Percentiles rank a stretch among this genome's conserved stretches.
Conservation (phyloP, 192 early-diverging fungal species). For the Funneliformis mosseae region DNA sequence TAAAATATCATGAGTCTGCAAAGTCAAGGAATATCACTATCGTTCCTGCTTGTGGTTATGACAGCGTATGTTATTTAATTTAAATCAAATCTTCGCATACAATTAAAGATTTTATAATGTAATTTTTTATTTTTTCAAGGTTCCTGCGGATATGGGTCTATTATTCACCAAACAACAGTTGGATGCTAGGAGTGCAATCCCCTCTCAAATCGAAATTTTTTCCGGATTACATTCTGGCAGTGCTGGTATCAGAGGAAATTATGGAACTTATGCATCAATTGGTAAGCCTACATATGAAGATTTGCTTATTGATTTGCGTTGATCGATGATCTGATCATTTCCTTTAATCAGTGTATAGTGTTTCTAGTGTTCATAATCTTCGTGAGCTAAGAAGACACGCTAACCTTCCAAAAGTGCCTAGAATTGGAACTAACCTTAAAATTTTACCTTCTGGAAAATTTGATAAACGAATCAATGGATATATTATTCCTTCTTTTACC, state of each 20-base stretch:
- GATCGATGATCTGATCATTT: conserved; percentile 32
- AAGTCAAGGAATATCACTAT: conserved; percentile 66
- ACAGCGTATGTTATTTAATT: conserved; percentile 74
- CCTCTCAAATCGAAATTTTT: conserved; percentile 64
- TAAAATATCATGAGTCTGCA: conserved; percentile 70
- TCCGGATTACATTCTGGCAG: conserved; percentile 51
- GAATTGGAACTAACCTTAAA: conserved; percentile 50
- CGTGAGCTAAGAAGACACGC: conserved; percentile 48
- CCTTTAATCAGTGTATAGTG: conserved; percentile 45
- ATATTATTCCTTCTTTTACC: conserved; percentile 56
- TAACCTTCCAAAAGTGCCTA: conserved; percentile 47
- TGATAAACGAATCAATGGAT: conserved; percentile 52
- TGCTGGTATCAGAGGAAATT: conserved; percentile 55
- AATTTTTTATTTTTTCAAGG: conserved; percentile 38
- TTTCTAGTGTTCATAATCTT: conserved; percentile 46
- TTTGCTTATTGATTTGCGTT: conserved; percentile 11
- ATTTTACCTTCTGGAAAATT: conserved; percentile 48
- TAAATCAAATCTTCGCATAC: background rate
- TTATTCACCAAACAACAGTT: conserved; percentile 60
- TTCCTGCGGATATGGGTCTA: conserved; percentile 70
- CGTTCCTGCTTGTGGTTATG: conserved; percentile 85
- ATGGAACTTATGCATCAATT: conserved; percentile 66
- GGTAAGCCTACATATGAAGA: conserved; percentile 35
- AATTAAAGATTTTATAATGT: background rate
- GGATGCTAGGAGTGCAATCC: conserved; percentile 40